Conservation (phyloP, 2,329 filamentous ascomycete species). For the Xylariaceae sp. region DNA sequence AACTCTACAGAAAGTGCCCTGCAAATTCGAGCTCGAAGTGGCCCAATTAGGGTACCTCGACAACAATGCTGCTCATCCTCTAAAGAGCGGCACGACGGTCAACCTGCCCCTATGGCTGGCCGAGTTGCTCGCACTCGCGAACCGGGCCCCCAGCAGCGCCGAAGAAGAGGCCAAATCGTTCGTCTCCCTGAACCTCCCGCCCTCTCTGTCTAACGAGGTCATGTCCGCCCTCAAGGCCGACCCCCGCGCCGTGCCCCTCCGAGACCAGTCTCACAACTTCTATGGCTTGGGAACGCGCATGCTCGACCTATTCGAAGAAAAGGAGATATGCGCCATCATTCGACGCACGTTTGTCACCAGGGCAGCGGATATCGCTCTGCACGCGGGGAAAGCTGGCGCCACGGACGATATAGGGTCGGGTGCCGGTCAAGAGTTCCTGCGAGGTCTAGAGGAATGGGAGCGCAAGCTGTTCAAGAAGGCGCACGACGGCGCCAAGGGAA, state of each 20-base stretch:
- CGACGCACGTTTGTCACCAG: constrained; percentile 74
- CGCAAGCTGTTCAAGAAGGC: constrained; percentile 67
- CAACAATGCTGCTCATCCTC: constrained; percentile 63
- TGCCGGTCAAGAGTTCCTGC: constrained; percentile 68
- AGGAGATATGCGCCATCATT: constrained; percentile 67
- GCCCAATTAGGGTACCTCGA: constrained; percentile 85
- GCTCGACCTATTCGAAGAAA: constrained; percentile 84
- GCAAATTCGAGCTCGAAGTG: constrained; percentile 87
- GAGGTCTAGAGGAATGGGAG: constrained; percentile 87
- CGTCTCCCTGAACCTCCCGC: constrained; percentile 75
- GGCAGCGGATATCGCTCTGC: constrained; percentile 77
- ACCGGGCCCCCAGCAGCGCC: constrained; percentile 30
- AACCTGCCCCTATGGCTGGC: constrained; percentile 89
- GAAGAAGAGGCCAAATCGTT: constrained; percentile 49
- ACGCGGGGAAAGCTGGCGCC: constrained; percentile 78
- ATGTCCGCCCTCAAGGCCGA: constrained; percentile 88
- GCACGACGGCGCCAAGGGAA: constrained; percentile 66
- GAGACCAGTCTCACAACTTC: constrained; percentile 79
- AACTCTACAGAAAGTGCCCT: constrained; percentile 74
- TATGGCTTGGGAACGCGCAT: constrained; percentile 82
- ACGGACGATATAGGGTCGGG: constrained; percentile 53
- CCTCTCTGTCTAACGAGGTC: constrained; percentile 71
- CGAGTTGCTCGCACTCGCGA: constrained; percentile 79
- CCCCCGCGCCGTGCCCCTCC: constrained; percentile 75
- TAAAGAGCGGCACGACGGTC: constrained; percentile 75